These are phyloP conservation scores for Podospora appendiculata DNA, from an alignment of 495 filamentous ascomycete species.

Conservation along the genomic window DNA sequence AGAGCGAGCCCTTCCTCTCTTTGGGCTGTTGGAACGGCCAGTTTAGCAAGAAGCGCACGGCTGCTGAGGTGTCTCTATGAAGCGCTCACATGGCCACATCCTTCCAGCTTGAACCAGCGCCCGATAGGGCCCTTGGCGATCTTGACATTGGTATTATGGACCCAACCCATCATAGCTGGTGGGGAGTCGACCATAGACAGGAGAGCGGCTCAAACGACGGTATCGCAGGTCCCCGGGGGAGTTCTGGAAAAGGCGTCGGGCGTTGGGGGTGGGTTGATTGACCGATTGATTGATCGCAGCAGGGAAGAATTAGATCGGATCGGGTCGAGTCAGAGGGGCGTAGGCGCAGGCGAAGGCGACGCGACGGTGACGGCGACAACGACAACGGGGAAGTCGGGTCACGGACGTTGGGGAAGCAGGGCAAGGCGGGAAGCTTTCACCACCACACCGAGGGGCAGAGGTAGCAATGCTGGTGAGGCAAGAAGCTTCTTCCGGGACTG, in stretches of 20 bases:
- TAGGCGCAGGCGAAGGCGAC: not conserved
- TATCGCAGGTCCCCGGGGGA: not conserved
- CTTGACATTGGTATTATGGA: slow-evolving; percentile 44
- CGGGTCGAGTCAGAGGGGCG: not conserved
- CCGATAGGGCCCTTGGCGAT: slow-evolving; percentile 56
- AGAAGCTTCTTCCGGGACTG: not conserved
- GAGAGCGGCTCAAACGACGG: not conserved
- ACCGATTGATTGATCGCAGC: not conserved
- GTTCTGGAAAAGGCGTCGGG: not conserved
- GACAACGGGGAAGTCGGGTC: not conserved
- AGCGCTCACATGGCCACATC: slow-evolving; percentile 60
- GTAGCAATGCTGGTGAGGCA: not conserved
- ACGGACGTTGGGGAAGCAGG: not conserved
- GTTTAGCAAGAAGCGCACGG: slow-evolving; percentile 8
- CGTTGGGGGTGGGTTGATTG: not conserved
- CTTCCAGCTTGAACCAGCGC: slow-evolving; percentile 65
- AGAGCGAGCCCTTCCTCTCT: slow-evolving; percentile 66
- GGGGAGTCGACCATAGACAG: not conserved
- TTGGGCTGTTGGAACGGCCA: slow-evolving; percentile 52
- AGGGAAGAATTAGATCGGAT: not conserved
- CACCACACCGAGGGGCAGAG: not conserved
- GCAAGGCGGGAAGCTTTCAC: not conserved
- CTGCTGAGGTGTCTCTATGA: not conserved
- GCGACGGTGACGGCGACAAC: not conserved
- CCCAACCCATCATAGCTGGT: slow-evolving; percentile 33